These are phyloP conservation scores for Kurtzmaniella quercitrusa DNA, from an alignment of 1,139 yeast genomes.

Conservation along the genomic window DNA sequence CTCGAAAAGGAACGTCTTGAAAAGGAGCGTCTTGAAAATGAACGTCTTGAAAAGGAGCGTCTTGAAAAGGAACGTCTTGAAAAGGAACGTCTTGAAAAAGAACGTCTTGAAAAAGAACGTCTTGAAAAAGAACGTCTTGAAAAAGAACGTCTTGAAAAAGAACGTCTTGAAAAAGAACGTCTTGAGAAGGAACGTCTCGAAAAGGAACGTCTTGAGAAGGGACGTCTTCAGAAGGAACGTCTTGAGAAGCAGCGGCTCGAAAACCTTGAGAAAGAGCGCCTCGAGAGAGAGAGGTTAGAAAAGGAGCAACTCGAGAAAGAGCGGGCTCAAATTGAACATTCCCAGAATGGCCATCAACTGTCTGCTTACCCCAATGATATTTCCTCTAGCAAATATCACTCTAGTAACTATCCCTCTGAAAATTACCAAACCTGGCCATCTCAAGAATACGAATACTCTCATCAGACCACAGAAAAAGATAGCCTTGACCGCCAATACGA, in stretches of 20 bases:
- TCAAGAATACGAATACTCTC: background rate
- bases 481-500: background rate
- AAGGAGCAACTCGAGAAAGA: background rate
- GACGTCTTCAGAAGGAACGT: background rate
- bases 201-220: background rate
- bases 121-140: background rate
- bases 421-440: too few relatives aligned
- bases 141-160: background rate
- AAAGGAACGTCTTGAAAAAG: background rate
- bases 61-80: background rate
- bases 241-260: background rate
- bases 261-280: background rate
- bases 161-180: background rate
- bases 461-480: background rate
- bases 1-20: slow-evolving; percentile 3
- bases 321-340: background rate
- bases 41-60: slow-evolving; percentile 1
- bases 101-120: background rate
- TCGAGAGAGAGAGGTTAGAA: background rate
- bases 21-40: slow-evolving; percentile 1
- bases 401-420: too few relatives aligned
- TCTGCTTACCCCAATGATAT: too few relatives aligned
- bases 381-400: too few relatives aligned
- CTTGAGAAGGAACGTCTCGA: background rate
- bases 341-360: background rate